These are phyloP conservation scores for Polytolypa hystricis DNA, from an alignment of 2,329 filamentous ascomycete species.

Conservation along the genomic window DNA sequence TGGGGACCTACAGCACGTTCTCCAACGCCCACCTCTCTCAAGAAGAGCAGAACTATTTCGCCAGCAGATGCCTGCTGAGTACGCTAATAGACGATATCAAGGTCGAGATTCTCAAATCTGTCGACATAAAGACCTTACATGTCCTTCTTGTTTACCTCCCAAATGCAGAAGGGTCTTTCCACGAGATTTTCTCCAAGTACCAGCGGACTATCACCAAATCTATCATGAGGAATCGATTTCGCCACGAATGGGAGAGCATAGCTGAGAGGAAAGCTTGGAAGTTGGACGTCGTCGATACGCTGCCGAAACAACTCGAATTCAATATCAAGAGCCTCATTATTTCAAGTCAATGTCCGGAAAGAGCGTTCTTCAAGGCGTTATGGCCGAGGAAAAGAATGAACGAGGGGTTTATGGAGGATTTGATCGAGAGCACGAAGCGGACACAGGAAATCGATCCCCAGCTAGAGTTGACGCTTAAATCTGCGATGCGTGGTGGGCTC, in stretches of 20 bases:
- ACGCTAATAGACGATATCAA: slow-evolving; percentile 3
- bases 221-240: slow-evolving; percentile 1
- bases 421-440: not conserved
- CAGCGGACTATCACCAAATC: slow-evolving; percentile 1
- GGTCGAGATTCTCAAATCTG: not conserved
- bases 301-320: no score
- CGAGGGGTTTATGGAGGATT: not conserved
- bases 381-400: not conserved
- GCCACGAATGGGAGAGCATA: slow-evolving; percentile 3
- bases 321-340: no score
- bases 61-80: not conserved
- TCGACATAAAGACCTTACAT: not conserved
- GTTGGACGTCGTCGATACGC: no score
- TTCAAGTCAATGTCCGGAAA: no score
- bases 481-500: not conserved
- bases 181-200: not conserved
- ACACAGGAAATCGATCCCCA: not conserved
- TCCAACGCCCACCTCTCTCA: no score
- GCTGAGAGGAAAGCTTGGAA: no score
- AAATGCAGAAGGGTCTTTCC: not conserved
- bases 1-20: no score
- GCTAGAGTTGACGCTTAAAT: not conserved
- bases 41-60: slow-evolving; percentile 1
- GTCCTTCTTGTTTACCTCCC: slow-evolving; percentile 4
- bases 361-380: not conserved